Base-by-base conservation (phyloP, 805 yeast genomes). In the Yarrowia bubula region DNA sequence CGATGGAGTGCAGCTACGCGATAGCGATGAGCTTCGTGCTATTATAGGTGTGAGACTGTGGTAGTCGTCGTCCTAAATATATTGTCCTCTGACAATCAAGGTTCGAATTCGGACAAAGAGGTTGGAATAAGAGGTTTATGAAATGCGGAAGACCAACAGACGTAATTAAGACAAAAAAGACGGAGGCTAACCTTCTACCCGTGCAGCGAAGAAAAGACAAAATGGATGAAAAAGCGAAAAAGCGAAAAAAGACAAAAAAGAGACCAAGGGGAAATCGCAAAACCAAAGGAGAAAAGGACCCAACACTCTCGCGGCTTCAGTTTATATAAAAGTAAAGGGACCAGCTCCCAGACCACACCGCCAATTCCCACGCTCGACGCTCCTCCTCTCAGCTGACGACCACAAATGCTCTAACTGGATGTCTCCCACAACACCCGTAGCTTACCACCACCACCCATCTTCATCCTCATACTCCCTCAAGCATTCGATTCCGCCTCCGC, bases 361-460 rank as follows among this genome's bases (percentile, higher is more conserved):
- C 58, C 43, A 14, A 38, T 51, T 38, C 17, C 58, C 28, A 22
- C 28, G 28, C 28, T 5, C 28, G 28, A 22, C 28, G 28, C 28
- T 22, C 28, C 28, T 22, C 28, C 28, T 5, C 28, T 5, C 3
- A 22, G 28, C 55, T 48, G 58, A 37, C 58, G 58, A 51, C 58
- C n/a, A 18, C 58, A 22, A 43, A 51, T 51, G 58, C 33, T 22
- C 58, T 51, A 51, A 51, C 58, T 51, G 58, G 58, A 51, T 51
- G 58, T 51, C 58, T 51, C 58, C 58, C 58, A 18, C 39, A 51
- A 51, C 58, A 51, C 58, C 58, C 58, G 58, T 51, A 51, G 58
- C 58, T 38, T 37, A 37, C 58, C 43, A 32, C 42, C 58, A 51
- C 35, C 58, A 22, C 58, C 43, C 58, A 18, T 17, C 8, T 28